Evolutionary conservation across 768 basidiomycete species (phyloP), one percentile per base, ranked within the genome.

Genomic region (Tricholoma matsutake): DNA sequence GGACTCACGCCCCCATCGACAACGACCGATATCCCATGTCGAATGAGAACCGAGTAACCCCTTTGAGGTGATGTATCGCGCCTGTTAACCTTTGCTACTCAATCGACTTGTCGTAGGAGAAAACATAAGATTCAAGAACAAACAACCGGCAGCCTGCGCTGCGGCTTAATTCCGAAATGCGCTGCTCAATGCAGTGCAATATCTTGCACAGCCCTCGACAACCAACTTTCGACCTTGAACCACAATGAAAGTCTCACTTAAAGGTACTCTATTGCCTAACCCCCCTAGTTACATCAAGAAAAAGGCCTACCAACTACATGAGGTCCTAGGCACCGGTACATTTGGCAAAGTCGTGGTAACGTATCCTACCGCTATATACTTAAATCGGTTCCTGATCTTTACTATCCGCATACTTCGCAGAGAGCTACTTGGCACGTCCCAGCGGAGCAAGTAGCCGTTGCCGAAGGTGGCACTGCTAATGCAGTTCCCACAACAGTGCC

Each of bases 331-430:
- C 4, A 81, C 82, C 13, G 95, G 95, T 3, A 87, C 93, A 0
- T 97, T 96, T 74, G 95, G 95, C 25, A 92, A 93, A 71, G 96
- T 98, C 53, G 81, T 94, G 72, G 89, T 92, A 68, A 5, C n/a
- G n/a, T n/a, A n/a, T n/a, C n/a, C n/a, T n/a, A n/a, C 39, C 59
- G 49, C 55, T 35, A 25, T 28, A 11, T 16, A 18, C 1, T 2
- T 20, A 18, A n/a, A 53, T 53, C 7, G 16, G 29, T 28, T 49
- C 1, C 47, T 31, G 5, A 51, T 51, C 49, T 31, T 4, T 6
- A 28, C 20, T 14, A 47, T 54, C 11, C n/a, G n/a, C n/a, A n/a
- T 55, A 32, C 34, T 59, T 37, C 49, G 58, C 64, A 92, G 90
- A 79, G 77, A 71, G 88, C 90, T 37, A 90, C 87, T 51, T 92